Evolutionary conservation across 2,329 filamentous ascomycete species (phyloP).

Genomic region (Clonostachys rosea): DNA sequence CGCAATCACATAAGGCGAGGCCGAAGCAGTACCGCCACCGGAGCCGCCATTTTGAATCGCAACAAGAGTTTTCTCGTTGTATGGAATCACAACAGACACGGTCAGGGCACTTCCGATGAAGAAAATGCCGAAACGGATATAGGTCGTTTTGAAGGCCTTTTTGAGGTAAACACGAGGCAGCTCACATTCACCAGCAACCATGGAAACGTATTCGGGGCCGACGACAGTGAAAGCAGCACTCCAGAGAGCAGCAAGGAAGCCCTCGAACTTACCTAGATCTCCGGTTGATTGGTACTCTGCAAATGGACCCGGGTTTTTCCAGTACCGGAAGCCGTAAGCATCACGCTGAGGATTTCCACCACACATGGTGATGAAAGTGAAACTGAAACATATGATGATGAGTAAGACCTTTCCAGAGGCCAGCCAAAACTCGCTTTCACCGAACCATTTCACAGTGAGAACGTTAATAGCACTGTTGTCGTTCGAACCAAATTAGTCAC

Average conservation of each 20-base stretch:
- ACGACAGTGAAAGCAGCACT: constrained; percentile 40
- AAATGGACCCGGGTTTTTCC: constrained; percentile 51
- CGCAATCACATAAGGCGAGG: constrained; percentile 54
- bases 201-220: constrained; percentile 58
- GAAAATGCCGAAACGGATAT: constrained; percentile 19
- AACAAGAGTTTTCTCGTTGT: constrained; percentile 13
- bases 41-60: constrained; percentile 14
- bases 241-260: constrained; percentile 58
- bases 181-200: constrained; percentile 60
- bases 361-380: constrained; percentile 53
- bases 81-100: constrained; percentile 21
- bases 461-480: constrained; percentile 23
- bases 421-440: constrained; percentile 39
- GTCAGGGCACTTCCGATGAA: constrained; percentile 23
- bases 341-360: constrained; percentile 53
- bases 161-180: constrained; percentile 49
- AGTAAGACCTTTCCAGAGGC: constrained; percentile 49
- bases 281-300: constrained; percentile 54
- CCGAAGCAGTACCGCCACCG: constrained; percentile 33
- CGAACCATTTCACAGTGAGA: constrained; percentile 33
- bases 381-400: constrained; percentile 53
- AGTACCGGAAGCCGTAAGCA: constrained; percentile 62
- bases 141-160: constrained; percentile 15
- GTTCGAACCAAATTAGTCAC: background rate
- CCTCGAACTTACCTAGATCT: constrained; percentile 58